A percentile compares a stretch with the other conserved stretches of the same genome.
Conservation (phyloP, 495 filamentous ascomycete genomes). For the Xylaria sp. region DNA sequence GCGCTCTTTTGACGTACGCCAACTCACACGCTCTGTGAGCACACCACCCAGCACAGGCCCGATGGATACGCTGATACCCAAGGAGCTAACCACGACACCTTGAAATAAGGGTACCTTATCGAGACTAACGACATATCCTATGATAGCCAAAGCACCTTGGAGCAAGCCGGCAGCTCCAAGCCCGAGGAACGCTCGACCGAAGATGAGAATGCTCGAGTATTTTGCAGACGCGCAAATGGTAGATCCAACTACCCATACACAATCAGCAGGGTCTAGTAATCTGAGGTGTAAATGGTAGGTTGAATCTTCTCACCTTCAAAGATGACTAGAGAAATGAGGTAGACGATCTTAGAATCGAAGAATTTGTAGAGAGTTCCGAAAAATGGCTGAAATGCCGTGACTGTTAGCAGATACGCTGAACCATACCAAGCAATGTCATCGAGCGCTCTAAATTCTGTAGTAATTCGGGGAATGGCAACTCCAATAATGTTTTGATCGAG, state of each 20-base stretch:
- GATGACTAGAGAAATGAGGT: slow-evolving; percentile 39
- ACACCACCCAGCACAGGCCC: slow-evolving; percentile 64
- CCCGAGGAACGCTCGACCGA: slow-evolving; percentile 54
- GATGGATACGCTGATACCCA: slow-evolving; percentile 69
- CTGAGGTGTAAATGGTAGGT: no score
- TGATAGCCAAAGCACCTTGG: slow-evolving; percentile 40
- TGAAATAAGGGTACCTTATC: slow-evolving; percentile 43
- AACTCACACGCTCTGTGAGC: slow-evolving; percentile 54
- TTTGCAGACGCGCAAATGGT: slow-evolving; percentile 51
- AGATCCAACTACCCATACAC: slow-evolving; percentile 44
- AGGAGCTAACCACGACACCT: slow-evolving; percentile 50
- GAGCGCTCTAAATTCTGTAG: slow-evolving; percentile 45
- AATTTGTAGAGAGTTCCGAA: slow-evolving; percentile 55
- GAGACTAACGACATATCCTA: slow-evolving; percentile 39
- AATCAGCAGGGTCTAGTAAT: no score
- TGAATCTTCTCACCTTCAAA: slow-evolving; percentile 34
- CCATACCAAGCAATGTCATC: slow-evolving; percentile 57
- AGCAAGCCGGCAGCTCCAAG: slow-evolving; percentile 45
- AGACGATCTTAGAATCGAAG: slow-evolving; percentile 47
- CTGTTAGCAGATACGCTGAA: slow-evolving; percentile 55
- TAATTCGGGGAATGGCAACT: slow-evolving; percentile 46
- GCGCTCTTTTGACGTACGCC: no score
- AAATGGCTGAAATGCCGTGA: slow-evolving; percentile 52
- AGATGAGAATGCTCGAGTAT: slow-evolving; percentile 48
- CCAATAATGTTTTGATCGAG: slow-evolving; percentile 36